Conservation (phyloP, 2,329 filamentous ascomycete species). For the Parastagonospora nodorum region DNA sequence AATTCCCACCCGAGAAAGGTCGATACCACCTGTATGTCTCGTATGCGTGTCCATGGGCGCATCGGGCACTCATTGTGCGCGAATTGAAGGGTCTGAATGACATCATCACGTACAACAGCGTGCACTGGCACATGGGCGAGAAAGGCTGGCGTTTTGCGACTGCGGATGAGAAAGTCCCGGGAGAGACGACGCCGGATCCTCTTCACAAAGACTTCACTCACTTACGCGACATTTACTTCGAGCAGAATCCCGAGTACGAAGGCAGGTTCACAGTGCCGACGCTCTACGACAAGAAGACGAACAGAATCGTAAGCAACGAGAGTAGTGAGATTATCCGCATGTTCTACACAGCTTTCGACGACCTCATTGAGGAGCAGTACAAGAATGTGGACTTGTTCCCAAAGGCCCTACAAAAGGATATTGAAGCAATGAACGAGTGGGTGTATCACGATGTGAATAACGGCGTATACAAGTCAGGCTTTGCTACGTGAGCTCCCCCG, state of each 20-base stretch:
- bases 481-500: constrained; percentile 50
- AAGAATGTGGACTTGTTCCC: constrained; percentile 53
- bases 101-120: constrained; percentile 76
- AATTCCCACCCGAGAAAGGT: constrained; percentile 83
- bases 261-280: constrained; percentile 89
- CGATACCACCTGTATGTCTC: constrained; percentile 95
- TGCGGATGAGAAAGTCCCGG: constrained; percentile 62
- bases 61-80: constrained; percentile 83
- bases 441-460: constrained; percentile 60
- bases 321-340: constrained; percentile 91
- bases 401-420: constrained; percentile 49
- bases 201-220: constrained; percentile 71
- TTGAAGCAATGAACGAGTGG: constrained; percentile 58
- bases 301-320: constrained; percentile 88
- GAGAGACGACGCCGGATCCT: constrained; percentile 64
- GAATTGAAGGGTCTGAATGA: constrained; percentile 92
- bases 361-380: constrained; percentile 52
- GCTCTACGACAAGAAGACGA: constrained; percentile 77
- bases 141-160: constrained; percentile 84
- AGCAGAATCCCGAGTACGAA: constrained; percentile 70
- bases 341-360: constrained; percentile 81
- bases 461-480: constrained; percentile 58
- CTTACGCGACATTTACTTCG: constrained; percentile 80
- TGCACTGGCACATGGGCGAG: constrained; percentile 86
- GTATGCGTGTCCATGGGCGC: constrained; percentile 94